These are phyloP conservation scores for Rozella allomycis DNA, from an alignment of 371 early-diverging fungal genomes.

Conservation along the genomic window DNA sequence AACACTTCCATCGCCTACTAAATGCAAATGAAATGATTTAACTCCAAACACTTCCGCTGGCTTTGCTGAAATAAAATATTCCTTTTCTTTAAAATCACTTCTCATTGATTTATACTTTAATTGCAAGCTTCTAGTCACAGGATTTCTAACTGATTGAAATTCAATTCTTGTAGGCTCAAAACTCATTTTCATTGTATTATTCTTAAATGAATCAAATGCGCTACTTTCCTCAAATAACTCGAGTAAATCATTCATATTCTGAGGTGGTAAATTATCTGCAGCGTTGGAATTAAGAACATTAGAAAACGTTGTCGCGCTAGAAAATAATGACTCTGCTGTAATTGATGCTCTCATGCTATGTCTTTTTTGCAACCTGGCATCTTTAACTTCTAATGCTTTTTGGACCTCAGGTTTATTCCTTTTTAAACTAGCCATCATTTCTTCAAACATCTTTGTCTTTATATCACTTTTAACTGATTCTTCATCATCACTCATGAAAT, in stretches of 20 bases:
- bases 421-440: no score
- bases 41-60: slow-evolving; percentile 22
- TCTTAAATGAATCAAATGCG: slow-evolving; percentile 15
- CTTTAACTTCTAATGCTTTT: no score
- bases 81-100: slow-evolving; percentile 27
- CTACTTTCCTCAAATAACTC: slow-evolving; percentile 19
- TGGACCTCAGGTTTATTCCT: no score
- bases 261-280: no score
- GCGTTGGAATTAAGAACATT: no score
- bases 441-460: no score
- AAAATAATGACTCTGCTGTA: no score
- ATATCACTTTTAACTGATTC: no score
- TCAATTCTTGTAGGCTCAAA: slow-evolving; percentile 17
- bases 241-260: slow-evolving; percentile 12
- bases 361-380: no score
- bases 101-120: slow-evolving; percentile 21
- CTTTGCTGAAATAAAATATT: slow-evolving; percentile 22
- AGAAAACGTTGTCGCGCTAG: no score
- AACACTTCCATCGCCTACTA: slow-evolving; percentile 26
- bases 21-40: slow-evolving; percentile 14
- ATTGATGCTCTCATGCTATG: no score
- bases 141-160: slow-evolving; percentile 19
- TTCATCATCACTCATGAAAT: slow-evolving; percentile 4
- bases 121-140: slow-evolving; percentile 13
- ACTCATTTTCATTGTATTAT: slow-evolving; percentile 7